phyloP scores from a whole-genome alignment of 2,329 filamentous ascomycete genomes.

The Geosmithia flava region DNA sequence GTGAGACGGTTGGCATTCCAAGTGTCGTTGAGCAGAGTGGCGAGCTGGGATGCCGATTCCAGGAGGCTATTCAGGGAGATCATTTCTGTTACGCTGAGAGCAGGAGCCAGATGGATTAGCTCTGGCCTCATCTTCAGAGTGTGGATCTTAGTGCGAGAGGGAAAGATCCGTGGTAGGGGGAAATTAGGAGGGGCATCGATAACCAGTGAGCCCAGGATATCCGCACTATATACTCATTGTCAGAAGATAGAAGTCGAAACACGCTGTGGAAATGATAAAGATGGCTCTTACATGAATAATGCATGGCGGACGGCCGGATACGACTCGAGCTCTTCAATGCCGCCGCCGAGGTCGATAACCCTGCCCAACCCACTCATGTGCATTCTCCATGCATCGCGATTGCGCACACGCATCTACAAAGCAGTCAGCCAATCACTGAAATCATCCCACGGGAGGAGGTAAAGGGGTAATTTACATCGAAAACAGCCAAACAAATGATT shows the following conservation, averaged over 20 bases:
- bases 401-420: conserved; percentile 6
- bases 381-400: conserved; percentile 6
- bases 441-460: no score
- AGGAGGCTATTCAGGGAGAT: neutral
- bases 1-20: neutral
- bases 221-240: neutral
- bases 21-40: conserved; percentile 1
- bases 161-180: neutral
- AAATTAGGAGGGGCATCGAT: conserved; percentile 7
- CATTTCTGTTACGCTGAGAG: neutral
- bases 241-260: neutral
- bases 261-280: neutral
- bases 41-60: neutral
- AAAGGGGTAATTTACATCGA: conserved; percentile 6
- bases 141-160: neutral
- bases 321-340: conserved; percentile 5
- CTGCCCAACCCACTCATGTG: conserved; percentile 7
- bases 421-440: no score
- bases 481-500: conserved; percentile 7
- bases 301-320: conserved; percentile 5
- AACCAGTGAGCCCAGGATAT: conserved; percentile 8
- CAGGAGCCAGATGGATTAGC: neutral
- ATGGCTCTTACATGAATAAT: conserved; percentile 4
- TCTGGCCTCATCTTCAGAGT: neutral
- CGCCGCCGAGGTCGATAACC: conserved; percentile 5